These are phyloP conservation scores for Aspergillus coremiiformis DNA, from an alignment of 495 filamentous ascomycete genomes.

Conservation along the genomic window DNA sequence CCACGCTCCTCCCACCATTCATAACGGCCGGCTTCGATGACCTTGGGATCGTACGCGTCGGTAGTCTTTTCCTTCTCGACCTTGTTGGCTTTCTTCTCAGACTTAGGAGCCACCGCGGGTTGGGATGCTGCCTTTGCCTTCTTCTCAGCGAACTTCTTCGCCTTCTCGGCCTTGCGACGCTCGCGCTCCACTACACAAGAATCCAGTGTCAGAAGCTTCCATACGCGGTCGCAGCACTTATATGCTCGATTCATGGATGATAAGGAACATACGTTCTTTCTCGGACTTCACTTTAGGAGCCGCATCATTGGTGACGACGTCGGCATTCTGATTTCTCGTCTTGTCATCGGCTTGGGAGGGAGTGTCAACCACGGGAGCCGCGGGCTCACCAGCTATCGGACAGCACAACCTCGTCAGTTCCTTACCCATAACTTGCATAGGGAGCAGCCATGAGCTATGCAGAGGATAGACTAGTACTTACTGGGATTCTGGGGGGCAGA, in stretches of 20 bases:
- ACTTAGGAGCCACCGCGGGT: conserved; percentile 37
- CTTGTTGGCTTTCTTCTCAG: conserved; percentile 47
- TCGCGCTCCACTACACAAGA: conserved; percentile 44
- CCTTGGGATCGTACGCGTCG: conserved; percentile 51
- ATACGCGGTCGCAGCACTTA: background rate
- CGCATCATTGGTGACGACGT: conserved; percentile 31
- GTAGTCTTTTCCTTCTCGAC: conserved; percentile 45
- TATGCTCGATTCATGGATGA: background rate
- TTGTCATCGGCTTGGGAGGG: conserved; percentile 44
- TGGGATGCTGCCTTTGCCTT: conserved; percentile 43
- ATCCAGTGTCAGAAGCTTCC: conserved; percentile 14
- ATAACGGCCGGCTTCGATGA: conserved; percentile 49
- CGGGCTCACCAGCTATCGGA: conserved; percentile 44
- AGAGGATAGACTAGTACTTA: conserved; percentile 22
- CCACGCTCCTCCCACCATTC: conserved; percentile 57
- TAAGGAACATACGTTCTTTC: conserved; percentile 46
- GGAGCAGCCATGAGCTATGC: background rate
- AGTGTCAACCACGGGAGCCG: conserved; percentile 40
- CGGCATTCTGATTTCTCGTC: conserved; percentile 38
- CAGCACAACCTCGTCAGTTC: conserved; percentile 4
- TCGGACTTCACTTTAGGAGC: conserved; percentile 52
- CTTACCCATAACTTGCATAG: background rate
- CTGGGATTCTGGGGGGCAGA: conserved; percentile 50
- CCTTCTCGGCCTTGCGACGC: conserved; percentile 53
- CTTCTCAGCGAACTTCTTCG: conserved; percentile 53